Conservation (phyloP, 2,329 filamentous ascomycete species). For the Aureobasidium subglaciale region DNA sequence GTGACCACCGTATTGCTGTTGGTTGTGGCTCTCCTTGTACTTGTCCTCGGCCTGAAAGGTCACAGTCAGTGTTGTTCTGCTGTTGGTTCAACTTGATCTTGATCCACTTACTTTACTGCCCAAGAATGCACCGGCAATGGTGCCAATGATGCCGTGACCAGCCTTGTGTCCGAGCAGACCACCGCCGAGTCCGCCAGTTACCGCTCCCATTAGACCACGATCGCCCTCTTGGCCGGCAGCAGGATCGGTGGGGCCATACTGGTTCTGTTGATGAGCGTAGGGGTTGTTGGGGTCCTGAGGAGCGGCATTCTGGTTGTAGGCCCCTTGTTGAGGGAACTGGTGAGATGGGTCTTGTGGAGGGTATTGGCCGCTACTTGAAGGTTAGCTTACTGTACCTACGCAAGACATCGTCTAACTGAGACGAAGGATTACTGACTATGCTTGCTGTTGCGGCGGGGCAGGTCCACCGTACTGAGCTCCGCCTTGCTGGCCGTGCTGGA, state of each 20-base stretch:
- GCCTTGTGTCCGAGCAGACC: conserved; percentile 50
- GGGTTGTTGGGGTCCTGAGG: conserved; percentile 30
- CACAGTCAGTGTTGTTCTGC: background rate
- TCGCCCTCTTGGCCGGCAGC: conserved; percentile 46
- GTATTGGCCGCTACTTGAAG: conserved; percentile 22
- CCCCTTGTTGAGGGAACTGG: conserved; percentile 33
- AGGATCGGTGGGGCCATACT: conserved; percentile 39
- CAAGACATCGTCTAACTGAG: conserved; percentile 23
- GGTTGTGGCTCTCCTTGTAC: conserved; percentile 37
- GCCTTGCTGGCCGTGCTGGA: conserved; percentile 39
- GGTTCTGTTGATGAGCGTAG: conserved; percentile 28
- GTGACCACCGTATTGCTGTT: conserved; percentile 8
- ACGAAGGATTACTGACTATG: conserved; percentile 27
- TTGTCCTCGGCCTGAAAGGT: conserved; percentile 40
- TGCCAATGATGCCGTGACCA: conserved; percentile 51
- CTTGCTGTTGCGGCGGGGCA: conserved; percentile 25
- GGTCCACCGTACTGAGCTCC: conserved; percentile 25
- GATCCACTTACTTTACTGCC: conserved; percentile 37
- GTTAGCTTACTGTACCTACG: conserved; percentile 8
- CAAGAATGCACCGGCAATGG: conserved; percentile 50
- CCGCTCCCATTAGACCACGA: conserved; percentile 50
- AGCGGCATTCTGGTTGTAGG: conserved; percentile 32
- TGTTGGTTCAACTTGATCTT: background rate
- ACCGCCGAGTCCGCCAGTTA: conserved; percentile 51
- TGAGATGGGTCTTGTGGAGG: conserved; percentile 19